Evolutionary conservation across 495 filamentous ascomycete species (phyloP), one percentile per base, ranked within the genome.

Genomic region (Penicillium cosmopolitanum): DNA sequence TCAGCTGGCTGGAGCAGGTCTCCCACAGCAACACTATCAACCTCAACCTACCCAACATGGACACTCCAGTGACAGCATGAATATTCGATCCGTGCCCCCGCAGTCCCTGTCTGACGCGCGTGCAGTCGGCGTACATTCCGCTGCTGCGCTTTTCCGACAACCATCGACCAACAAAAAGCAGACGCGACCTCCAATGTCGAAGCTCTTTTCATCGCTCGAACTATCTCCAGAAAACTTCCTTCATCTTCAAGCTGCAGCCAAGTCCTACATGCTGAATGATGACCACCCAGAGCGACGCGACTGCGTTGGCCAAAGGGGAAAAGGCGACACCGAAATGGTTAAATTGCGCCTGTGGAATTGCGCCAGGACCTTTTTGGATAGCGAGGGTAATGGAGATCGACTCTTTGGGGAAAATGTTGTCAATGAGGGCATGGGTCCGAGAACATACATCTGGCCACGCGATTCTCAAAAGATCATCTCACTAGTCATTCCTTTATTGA

Each of bases 181-280:
- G 60, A 87, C 84, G 0, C 76, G 85, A 12, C 84, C 85, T 15
- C 82, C 85, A 2, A 87, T 87, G 80, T 83, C 85, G 25, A 85
- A 85, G 56, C 67, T 88, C 12, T 87, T 84, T 59, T 62, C 77
- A 1, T 85, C 84, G 1, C 77, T 88, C 8, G 80, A 84, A 56
- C 65, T 87, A 3, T 76, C 78, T 6, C 80, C 85, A 1, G 83
- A 86, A 66, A 80, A 80, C 54, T 88, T 86, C 56, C 58, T 87
- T 13, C 77, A 83, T 52, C 73, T 88, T 2, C 83, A 87, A 68
- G 77, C 82, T 1, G 83, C 80, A 5, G 85, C 85, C 0, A 88
- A 87, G 62, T 62, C 57, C 10, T 88, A 82, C 61, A 88, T 88
- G 85, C 71, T 88, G 15, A 77, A 87, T 64, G 70, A 80, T 25